Evolutionary conservation across 345 rosid species (phyloP).

Genomic region (Trapa incisa): DNA sequence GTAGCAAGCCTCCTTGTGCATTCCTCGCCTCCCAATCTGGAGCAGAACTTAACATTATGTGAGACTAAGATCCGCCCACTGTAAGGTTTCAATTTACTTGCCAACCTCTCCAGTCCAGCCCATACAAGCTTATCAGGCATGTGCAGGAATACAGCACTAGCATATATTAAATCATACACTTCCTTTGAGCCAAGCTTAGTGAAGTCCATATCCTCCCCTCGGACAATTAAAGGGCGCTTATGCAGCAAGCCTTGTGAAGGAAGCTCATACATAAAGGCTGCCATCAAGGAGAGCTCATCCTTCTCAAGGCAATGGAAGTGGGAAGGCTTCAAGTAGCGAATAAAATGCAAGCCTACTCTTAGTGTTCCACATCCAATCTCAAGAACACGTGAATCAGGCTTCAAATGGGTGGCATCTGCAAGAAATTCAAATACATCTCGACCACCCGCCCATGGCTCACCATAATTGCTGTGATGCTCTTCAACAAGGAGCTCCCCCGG

Average conservation of each 20-base stretch:
- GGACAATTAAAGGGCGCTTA: conserved; percentile 71
- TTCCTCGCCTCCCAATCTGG: conserved; percentile 64
- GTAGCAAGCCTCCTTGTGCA: conserved; percentile 57
- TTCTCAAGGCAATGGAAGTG: conserved; percentile 82
- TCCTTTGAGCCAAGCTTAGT: conserved; percentile 47
- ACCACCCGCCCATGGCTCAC: conserved; percentile 98
- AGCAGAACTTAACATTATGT: conserved; percentile 84
- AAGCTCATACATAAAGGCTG: conserved; percentile 87
- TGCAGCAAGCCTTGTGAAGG: conserved; percentile 84
- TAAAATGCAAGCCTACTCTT: conserved; percentile 89
- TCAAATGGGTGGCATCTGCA: conserved; percentile 39
- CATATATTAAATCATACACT: conserved; percentile 73
- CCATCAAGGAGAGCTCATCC: conserved; percentile 93
- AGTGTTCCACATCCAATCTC: conserved; percentile 97
- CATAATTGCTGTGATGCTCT: conserved; percentile 90
- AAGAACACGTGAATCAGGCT: conserved; percentile 49
- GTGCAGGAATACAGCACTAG: conserved; percentile 96
- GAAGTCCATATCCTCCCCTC: conserved; percentile 91
- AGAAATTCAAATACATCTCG: conserved; percentile 89
- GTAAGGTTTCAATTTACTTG: conserved; percentile 51
- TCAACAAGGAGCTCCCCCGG: conserved; percentile 89
- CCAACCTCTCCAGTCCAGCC: conserved; percentile 77
- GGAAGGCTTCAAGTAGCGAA: conserved; percentile 49
- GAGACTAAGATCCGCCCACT: conserved; percentile 86
- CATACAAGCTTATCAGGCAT: conserved; percentile 95